Base-by-base conservation (phyloP, 2,329 filamentous ascomycete genomes). In the Penicillium oxalicum region DNA sequence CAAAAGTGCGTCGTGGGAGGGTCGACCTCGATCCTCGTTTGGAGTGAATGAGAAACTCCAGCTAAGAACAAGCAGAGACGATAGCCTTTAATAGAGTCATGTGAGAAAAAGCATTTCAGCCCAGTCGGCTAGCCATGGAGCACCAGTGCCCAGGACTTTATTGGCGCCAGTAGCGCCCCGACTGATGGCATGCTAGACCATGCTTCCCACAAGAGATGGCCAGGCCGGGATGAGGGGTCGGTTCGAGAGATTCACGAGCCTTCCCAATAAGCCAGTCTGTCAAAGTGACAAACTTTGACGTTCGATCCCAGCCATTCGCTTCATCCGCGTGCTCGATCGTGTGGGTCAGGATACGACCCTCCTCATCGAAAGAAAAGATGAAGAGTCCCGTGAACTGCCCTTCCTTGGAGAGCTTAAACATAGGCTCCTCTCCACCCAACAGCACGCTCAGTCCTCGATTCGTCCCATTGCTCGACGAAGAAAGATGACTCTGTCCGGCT, bases 271-370 rank as follows among this genome's bases (percentile, higher is more conserved):
- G 72, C 91, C 93, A 97, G 66, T 98, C 93, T 12, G 93, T 96
- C 56, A 97, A 74, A 11, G 87, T 90, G 12, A 97, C 89, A 18
- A 98, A 87, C 63, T 85, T 88, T 24, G 88, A 85, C 26, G 87
- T 90, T 54, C 81, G 82, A 61, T 96, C 91, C 82, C 86, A 94
- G 51, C 88, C 82, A 35, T 85, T 82, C 12, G 85, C 84, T 61
- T 93, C 85, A 61, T 96, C 87, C 1, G 88, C 87, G 70, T 95
- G 88, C 71, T 98, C 93, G 61, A 98, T 97, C 0, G 88, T 95
- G 68, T 97, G 93, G 58, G 82, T 89, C 41, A 87, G 71, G 33
- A 98, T 82, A 54, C 89, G 79, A 1, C 93, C 93, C 60, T 95
- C 80, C 40, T 82, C 77, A 63, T 97, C 93, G 66, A 98, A 98